Evolutionary conservation across 2,329 filamentous ascomycete genomes (phyloP).

Genomic region (Alternaria brassicicola): DNA sequence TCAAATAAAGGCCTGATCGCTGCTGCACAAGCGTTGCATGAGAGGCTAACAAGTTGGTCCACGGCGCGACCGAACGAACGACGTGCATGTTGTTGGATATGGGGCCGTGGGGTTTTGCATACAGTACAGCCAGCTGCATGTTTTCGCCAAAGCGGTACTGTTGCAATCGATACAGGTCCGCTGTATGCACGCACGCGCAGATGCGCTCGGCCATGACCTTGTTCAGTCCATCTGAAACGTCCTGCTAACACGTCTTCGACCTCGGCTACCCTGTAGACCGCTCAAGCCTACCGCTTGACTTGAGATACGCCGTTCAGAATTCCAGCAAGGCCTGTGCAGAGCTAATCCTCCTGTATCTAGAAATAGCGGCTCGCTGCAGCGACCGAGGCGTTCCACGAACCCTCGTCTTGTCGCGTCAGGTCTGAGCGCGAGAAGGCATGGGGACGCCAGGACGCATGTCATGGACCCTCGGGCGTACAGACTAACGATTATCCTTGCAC

Average conservation of each 20-base stretch:
- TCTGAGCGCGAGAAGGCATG: neutral
- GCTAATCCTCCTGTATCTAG: neutral
- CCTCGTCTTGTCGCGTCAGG: neutral
- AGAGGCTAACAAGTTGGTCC: constrained; percentile 4
- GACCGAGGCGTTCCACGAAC: constrained; percentile 2
- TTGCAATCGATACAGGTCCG: constrained; percentile 21
- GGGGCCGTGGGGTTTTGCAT: constrained; percentile 2
- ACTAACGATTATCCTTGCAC: neutral
- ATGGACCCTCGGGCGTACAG: constrained; percentile 6
- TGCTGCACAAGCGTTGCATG: constrained; percentile 9
- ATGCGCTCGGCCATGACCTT: constrained; percentile 15
- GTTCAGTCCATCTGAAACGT: constrained; percentile 22
- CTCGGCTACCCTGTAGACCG: neutral
- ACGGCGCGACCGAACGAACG: neutral
- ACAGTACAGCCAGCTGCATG: constrained; percentile 11
- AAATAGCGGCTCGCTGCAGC: neutral
- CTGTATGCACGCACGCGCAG: constrained; percentile 15
- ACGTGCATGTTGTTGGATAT: constrained; percentile 7
- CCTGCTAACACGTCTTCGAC: constrained; percentile 5
- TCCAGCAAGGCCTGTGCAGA: neutral
- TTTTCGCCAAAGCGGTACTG: constrained; percentile 15
- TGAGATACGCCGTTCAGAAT: neutral
- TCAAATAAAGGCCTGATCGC: constrained; percentile 10
- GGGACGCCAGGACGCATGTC: constrained; percentile 1
- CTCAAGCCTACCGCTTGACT: constrained; percentile 1